These are phyloP conservation scores for Yamadazyma pseudoaaseri DNA, from an alignment of 1,139 yeast genomes.

Conservation along the genomic window DNA sequence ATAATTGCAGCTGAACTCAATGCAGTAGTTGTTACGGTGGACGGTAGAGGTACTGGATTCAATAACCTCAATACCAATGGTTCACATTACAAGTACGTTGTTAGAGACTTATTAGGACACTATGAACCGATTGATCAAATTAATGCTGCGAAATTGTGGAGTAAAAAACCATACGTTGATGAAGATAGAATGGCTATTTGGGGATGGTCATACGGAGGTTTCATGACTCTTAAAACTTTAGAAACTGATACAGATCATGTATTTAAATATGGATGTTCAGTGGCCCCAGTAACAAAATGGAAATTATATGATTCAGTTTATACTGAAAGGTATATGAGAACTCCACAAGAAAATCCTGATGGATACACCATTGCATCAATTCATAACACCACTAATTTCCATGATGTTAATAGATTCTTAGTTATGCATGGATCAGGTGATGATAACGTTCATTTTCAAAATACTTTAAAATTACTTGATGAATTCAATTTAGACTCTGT, in stretches of 20 bases:
- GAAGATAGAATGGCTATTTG: slow-evolving; percentile 61
- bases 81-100: slow-evolving; percentile 56
- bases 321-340: slow-evolving; percentile 76
- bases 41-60: slow-evolving; percentile 81
- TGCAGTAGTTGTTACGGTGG: slow-evolving; percentile 76
- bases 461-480: slow-evolving; percentile 64
- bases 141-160: slow-evolving; percentile 63
- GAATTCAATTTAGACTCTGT: slow-evolving; percentile 54
- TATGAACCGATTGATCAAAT: slow-evolving; percentile 73
- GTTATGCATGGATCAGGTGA: slow-evolving; percentile 82
- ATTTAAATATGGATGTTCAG: slow-evolving; percentile 70
- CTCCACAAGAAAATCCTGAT: slow-evolving; percentile 58
- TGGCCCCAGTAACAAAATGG: slow-evolving; percentile 85
- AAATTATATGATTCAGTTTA: slow-evolving; percentile 70
- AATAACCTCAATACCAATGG: slow-evolving; percentile 44
- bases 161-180: slow-evolving; percentile 55
- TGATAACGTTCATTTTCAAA: slow-evolving; percentile 80
- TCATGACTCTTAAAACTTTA: slow-evolving; percentile 68
- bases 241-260: slow-evolving; percentile 62
- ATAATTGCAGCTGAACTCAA: slow-evolving; percentile 67
- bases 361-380: slow-evolving; percentile 60
- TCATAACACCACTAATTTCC: slow-evolving; percentile 45
- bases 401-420: slow-evolving; percentile 56
- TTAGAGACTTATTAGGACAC: slow-evolving; percentile 64
- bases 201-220: slow-evolving; percentile 90